Evolutionary conservation across 1,284 basidiomycete genomes (phyloP), one percentile per base, ranked within the genome.

Genomic region (Rhodotorula sp.): DNA sequence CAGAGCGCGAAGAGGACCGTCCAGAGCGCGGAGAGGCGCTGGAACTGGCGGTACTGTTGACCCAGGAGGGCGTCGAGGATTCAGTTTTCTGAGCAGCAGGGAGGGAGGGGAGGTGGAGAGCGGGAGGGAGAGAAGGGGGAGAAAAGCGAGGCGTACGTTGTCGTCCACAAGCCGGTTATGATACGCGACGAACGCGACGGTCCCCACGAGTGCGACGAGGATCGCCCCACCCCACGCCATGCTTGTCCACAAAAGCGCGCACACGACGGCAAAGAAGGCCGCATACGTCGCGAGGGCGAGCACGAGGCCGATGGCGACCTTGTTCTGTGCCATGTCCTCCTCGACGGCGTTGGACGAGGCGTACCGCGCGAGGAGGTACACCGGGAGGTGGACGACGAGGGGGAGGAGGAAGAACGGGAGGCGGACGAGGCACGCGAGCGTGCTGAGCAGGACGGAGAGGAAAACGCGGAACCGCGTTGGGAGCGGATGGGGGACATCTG

Each of bases 1-100:
- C 94, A 97, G 21, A 96, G 88, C 22, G 93, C 94, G 74, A 95
- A 87, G 22, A 97, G 85, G 27, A 95, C 88, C 64, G 92, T 89
- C 93, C 94, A 97, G 21, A 92, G 88, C 10, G 93, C 91, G 41
- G 90, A 85, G 54, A 95, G 85, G 58, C 89, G 90, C 82, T 94
- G 94, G 65, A 81, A 79, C 29, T 83, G 81, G 64, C 71, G 79
- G 90, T 91, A 77, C 89, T 90, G 81, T 81, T 71, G 44, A 29
- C 34, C 10, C 9, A 62, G 39, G 53, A 27, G 3, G 54, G 29
- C 74, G 36, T 15, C 10, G 39, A 1, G 46, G 34, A n/a, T 10
- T 19, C 46, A 25, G 46, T 22, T 19, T 25, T 9, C 12, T 50
- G 25, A 25, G 48, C 48, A 27, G 6, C 15, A 44, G 44, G 21